A percentile compares a stretch with the other conserved stretches of the same genome.
These are phyloP conservation scores for Deuterostichococcus epilithicus DNA, from an alignment of 139 green algal genomes.

Conservation along the genomic window DNA sequence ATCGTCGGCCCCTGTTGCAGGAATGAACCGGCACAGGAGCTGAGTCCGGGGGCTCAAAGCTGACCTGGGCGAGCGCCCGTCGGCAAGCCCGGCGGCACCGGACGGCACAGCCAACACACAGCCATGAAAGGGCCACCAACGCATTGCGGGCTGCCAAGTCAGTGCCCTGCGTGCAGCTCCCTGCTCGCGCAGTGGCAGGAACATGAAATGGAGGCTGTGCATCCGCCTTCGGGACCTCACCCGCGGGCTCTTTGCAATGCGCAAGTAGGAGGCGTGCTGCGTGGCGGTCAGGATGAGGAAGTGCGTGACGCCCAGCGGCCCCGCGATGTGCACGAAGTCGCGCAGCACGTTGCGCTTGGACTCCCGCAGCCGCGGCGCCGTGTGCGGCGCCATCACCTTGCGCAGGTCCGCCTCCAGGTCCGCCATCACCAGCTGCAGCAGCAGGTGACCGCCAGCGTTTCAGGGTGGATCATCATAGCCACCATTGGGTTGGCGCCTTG, in stretches of 20 bases:
- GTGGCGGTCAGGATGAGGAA: constrained; percentile 92
- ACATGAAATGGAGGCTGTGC: too few species aligned
- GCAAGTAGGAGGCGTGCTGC: constrained; percentile 77
- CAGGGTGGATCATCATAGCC: background rate
- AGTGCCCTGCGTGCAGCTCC: too few species aligned
- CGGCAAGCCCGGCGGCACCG: too few species aligned
- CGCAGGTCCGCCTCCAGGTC: constrained; percentile 85
- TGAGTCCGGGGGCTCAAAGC: background rate
- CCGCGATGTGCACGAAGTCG: constrained; percentile 95
- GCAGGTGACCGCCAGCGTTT: background rate
- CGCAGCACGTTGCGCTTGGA: constrained; percentile 81
- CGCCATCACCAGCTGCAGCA: constrained; percentile 58
- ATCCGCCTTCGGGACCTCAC: constrained; percentile 20
- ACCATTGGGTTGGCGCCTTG: too few species aligned
- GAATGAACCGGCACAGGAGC: background rate
- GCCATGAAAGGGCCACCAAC: too few species aligned
- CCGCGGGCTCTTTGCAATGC: constrained; percentile 81
- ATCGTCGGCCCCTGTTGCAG: constrained; percentile 84
- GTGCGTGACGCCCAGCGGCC: constrained; percentile 92
- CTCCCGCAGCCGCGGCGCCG: constrained; percentile 66
- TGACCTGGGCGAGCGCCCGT: background rate
- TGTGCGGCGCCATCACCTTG: constrained; percentile 92
- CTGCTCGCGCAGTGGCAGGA: too few species aligned
- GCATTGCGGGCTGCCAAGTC: too few species aligned
- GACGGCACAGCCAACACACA: too few species aligned